Conservation (phyloP, 2,329 filamentous ascomycete species). For the Phialophora expanda region DNA sequence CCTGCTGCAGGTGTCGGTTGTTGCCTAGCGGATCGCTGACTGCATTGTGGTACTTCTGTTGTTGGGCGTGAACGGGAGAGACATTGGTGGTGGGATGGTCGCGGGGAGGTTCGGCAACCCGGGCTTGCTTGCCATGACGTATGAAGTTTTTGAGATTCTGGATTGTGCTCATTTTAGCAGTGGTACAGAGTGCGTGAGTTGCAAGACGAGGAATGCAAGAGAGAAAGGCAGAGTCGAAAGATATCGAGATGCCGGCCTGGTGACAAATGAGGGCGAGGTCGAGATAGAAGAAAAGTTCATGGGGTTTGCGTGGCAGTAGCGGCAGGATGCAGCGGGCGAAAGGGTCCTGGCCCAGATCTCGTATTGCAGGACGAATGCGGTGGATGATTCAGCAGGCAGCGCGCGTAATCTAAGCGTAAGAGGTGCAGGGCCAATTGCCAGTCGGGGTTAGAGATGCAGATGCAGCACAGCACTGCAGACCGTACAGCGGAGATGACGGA, state of each 20-base stretch:
- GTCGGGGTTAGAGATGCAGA: constrained; percentile 7
- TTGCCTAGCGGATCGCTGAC: constrained; percentile 67
- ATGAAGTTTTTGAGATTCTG: constrained; percentile 98
- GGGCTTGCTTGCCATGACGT: constrained; percentile 95
- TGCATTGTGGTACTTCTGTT: constrained; percentile 59
- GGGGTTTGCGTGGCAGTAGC: background rate
- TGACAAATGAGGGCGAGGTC: constrained; percentile 6
- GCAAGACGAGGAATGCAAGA: constrained; percentile 1
- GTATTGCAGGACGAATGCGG: constrained; percentile 6
- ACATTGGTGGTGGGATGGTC: constrained; percentile 68
- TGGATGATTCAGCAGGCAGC: constrained; percentile 13
- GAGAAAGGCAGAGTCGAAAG: constrained; percentile 1
- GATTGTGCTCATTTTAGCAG: constrained; percentile 68
- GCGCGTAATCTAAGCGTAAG: constrained; percentile 5
- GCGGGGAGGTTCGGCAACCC: constrained; percentile 64
- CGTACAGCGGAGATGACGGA: background rate
- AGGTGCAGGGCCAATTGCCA: constrained; percentile 2
- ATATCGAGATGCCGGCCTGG: constrained; percentile 2
- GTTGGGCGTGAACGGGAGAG: constrained; percentile 68
- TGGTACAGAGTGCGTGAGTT: constrained; percentile 2
- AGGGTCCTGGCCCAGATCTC: constrained; percentile 10
- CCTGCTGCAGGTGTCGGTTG: constrained; percentile 54
- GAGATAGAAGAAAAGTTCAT: constrained; percentile 3
- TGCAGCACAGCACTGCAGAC: background rate
- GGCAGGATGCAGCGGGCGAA: constrained; percentile 2